phyloP scores from a whole-genome alignment of 192 early-diverging fungal species.

The Umbelopsis sp. region DNA sequence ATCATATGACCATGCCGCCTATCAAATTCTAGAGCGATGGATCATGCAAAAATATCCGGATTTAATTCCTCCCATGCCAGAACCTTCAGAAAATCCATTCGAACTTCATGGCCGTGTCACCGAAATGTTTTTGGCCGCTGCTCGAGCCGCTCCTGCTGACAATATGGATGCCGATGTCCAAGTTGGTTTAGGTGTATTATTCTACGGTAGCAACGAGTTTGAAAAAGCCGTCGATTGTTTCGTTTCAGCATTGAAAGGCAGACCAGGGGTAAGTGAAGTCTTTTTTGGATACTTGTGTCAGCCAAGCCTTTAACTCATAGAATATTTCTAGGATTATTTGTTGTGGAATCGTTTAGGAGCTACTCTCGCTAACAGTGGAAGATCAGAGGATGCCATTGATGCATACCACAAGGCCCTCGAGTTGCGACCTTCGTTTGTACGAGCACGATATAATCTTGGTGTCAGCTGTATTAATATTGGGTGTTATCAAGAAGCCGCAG shows the following conservation, averaged over 20 bases:
- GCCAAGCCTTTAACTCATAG: not conserved
- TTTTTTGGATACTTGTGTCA: not conserved
- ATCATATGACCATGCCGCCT: constrained; percentile 85
- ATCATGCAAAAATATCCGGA: constrained; percentile 72
- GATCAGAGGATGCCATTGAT: constrained; percentile 80
- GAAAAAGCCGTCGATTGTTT: constrained; percentile 99
- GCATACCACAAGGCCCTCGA: constrained; percentile 94
- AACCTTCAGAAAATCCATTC: constrained; percentile 45
- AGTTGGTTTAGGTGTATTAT: constrained; percentile 92
- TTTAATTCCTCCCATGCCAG: constrained; percentile 40
- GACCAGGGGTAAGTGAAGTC: constrained; percentile 56
- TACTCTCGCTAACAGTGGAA: constrained; percentile 87
- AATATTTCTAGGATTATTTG: constrained; percentile 70
- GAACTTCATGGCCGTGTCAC: constrained; percentile 70
- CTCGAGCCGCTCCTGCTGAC: constrained; percentile 55
- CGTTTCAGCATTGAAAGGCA: constrained; percentile 79
- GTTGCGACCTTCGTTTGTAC: constrained; percentile 92
- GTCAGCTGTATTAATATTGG: constrained; percentile 94
- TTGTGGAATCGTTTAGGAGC: constrained; percentile 98
- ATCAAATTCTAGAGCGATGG: constrained; percentile 91
- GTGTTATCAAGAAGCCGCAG: constrained; percentile 88
- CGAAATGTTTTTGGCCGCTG: constrained; percentile 80
- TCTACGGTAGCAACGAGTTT: constrained; percentile 89
- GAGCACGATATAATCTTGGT: constrained; percentile 97
- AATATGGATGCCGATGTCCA: constrained; percentile 91